phyloP scores from a whole-genome alignment of 176 grass and related monocot genomes.

The maize (Zea mays) region Zm-B73-REFERENCE-NAM-5.0 NC_050098.1:209196001-209196500 shows the following conservation, averaged over 20 bases:
- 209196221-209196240: conserved; percentile 74
- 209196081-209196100: conserved; percentile 81
- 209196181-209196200: conserved; percentile 80
- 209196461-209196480: too few relatives aligned
- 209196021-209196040: conserved; percentile 71
- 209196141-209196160: conserved; percentile 46
- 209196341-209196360: too few relatives aligned
- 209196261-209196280: neutral
- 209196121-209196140: neutral
- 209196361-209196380: too few relatives aligned
- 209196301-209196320: neutral
- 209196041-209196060: conserved; percentile 92
- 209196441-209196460: too few relatives aligned
- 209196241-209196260: conserved; percentile 51
- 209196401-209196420: too few relatives aligned
- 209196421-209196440: too few relatives aligned
- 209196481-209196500: too few relatives aligned
- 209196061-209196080: conserved; percentile 68
- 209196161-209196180: conserved; percentile 97
- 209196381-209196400: too few relatives aligned
- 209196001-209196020: conserved; percentile 66
- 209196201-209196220: conserved; percentile 82
- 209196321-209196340: too few relatives aligned
- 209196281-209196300: neutral
- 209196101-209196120: conserved; percentile 31